Base-by-base conservation (phyloP, 495 filamentous ascomycete species). In the Cryomyces minteri region DNA sequence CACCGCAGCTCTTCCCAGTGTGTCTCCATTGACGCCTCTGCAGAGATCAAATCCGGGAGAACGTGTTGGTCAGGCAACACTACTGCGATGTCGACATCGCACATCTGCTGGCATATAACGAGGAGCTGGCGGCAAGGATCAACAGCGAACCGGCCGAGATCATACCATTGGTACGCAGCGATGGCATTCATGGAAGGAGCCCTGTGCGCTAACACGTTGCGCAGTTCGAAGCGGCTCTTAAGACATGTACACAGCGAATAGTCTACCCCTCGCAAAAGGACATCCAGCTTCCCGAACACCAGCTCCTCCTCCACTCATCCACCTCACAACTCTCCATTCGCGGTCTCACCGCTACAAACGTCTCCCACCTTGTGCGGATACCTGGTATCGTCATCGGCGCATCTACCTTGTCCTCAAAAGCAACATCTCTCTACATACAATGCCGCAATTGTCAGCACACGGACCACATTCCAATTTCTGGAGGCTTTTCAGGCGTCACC, bases 311-410 rank as follows among this genome's bases (percentile, higher is more conserved):
- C 47, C 90, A 95, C 63, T 96, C 92, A 39, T 79, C 72, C 40
- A 87, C 84, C 52, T 79, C 88, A 38, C 78, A 88, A 56, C 82
- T 85, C 33, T 92, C 90, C 5, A 96, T 99, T 54, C 86, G 92
- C 49, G 83, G 94, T 52, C 73, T 99, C 14, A 86, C 88, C 55
- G 88, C 92, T 7, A 80, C 82, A 32, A 92, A 83, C 57, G 88
- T 99, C 51, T 93, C 90, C 5, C 77, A 87, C 52, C 84, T 99
- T 36, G 88, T 99, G 29, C 78, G 92, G 40, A 93, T 96, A 40
- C 88, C 90, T 5, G 92, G 92, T 33, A 99, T 99, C 50, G 82
- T 99, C 40, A 96, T 99, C 56, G 88, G 92, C 41, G 92, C 92
- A 41, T 94, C 88, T 0, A 93, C 92, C 10, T 79, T 95, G 59